phyloP scores from a whole-genome alignment of 257 asterid species.

The Lantana camara region DNA sequence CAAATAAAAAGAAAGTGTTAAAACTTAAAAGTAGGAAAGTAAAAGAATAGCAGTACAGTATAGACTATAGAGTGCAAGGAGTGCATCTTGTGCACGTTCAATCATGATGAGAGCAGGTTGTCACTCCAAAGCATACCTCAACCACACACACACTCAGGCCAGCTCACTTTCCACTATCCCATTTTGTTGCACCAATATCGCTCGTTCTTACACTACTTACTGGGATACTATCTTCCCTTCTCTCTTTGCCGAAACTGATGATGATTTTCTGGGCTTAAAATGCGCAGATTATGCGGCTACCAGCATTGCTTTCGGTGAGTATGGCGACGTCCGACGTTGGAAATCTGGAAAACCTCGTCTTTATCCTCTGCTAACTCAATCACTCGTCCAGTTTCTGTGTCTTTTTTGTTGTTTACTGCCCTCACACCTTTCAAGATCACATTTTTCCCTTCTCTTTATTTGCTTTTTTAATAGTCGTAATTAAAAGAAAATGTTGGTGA shows the following conservation, averaged over 20 bases:
- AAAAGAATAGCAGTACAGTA: neutral
- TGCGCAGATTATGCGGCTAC: conserved; percentile 10
- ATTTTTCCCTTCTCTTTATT: conserved; percentile 14
- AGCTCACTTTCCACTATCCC: conserved; percentile 10
- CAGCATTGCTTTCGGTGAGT: conserved; percentile 27
- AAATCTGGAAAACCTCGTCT: conserved; percentile 32
- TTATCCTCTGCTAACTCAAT: conserved; percentile 17
- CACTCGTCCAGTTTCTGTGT: conserved; percentile 16
- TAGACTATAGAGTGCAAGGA: too few species aligned
- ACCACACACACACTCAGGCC: conserved; percentile 14
- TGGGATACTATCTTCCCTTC: too few species aligned
- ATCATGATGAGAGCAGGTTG: conserved; percentile 36
- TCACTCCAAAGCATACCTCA: conserved; percentile 1
- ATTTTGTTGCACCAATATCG: too few species aligned
- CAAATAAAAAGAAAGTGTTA: neutral
- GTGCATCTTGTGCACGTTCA: conserved; percentile 37
- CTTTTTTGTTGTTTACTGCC: conserved; percentile 36
- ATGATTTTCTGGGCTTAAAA: neutral
- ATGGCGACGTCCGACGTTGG: conserved; percentile 25
- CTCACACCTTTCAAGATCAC: conserved; percentile 9
- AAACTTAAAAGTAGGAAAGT: too few species aligned
- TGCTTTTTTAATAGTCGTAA: neutral
- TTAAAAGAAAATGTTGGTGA: too few species aligned
- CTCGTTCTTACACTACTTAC: too few species aligned
- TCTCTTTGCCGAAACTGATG: neutral